Evolutionary conservation across 257 asterid species (phyloP), one percentile per base, ranked within the genome.

Genomic region (Petunia axillaris): DNA sequence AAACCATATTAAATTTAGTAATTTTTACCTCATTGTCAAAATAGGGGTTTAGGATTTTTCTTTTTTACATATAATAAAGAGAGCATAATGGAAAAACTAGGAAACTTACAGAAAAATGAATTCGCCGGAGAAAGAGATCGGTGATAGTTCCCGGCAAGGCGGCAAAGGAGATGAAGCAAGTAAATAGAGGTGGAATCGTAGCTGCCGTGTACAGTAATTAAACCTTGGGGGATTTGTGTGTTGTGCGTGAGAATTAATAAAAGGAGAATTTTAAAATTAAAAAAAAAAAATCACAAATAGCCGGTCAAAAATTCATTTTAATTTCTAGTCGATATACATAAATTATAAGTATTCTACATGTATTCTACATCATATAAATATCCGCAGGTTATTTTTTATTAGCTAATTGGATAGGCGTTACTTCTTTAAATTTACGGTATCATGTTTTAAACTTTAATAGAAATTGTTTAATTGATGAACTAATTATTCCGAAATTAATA

Each of bases 131-230:
- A 48, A 67, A 67, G 1, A 46, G 77, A 46, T 46, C 76, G 59
- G n/a, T n/a, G 60, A 16, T 1, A 68, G 76, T 14, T 40, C 38
- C 75, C 7, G 37, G 25, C 48, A 7, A 36, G 8, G 7, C 7
- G 37, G 25, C 48, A 7, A 36, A 36, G 7, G 38, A 16, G 44
- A 41, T 67, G 55, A 38, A 38, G 75, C 25, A 25, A 25, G 25
- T 25, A 11, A 66, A 35, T 46, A 25, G 59, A 25, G 77, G 8
- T 68, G 60, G 77, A 71, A 35, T 50, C 44, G 41, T 38, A 67
- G 39, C 55, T 67, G 39, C 39, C 75, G 39, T 67, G 75, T 43
- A 1, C 75, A 43, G 7, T n/a, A 67, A 67, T 43, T 67, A 67
- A 67, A 15, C 75, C 75, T n/a, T 66, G 2, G 37, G 13, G 25